Evolutionary conservation across 1,284 basidiomycete species (phyloP), one percentile per base, ranked within the genome.

Genomic region (Malassezia globosa): DNA sequence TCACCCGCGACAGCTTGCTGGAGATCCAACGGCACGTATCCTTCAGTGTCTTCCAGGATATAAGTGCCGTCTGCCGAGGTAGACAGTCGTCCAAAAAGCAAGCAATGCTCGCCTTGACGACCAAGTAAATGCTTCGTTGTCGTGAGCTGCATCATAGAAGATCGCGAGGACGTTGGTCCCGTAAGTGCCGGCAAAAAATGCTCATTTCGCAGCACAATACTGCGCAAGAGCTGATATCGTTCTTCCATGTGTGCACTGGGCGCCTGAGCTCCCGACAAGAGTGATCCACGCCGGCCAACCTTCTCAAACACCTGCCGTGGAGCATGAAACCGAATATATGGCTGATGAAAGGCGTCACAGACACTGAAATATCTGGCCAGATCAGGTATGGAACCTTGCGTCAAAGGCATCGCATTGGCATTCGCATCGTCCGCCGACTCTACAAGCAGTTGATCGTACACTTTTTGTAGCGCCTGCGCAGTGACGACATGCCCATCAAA

Each of bases 121-220:
- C 94, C 94, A 1, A 97, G 78, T 7, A 99, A 77, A 67, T 99
- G 92, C 72, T 95, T 94, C 5, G 88, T 97, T 2, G 92, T 92
- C 58, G 84, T 89, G 19, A 99, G 76, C 87, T 64, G 68, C 62
- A 69, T 61, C 35, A 59, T 65, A 10, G 51, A 44, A 14, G 56
- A 55, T 1, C 56, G 45, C n/a, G 51, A 46, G 4, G 36, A 13
- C 16, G n/a, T 29, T 8, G 39, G 21, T 13, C 33, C 49, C 6
- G 63, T 60, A 2, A 71, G 59, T 21, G 66, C 64, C 2, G 68
- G 66, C 10, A 61, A 55, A 25, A 71, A 71, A 52, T 71, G 64
- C 39, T 67, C 65, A 46, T 71, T 71, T 13, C 68, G 58, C 46
- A 56, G 53, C 21, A 71, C 61, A 38, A 63, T 54, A 41, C 55